These are phyloP conservation scores for Isochrysis galbana DNA, from an alignment of 78 protist genomes.

Conservation along the genomic window DNA sequence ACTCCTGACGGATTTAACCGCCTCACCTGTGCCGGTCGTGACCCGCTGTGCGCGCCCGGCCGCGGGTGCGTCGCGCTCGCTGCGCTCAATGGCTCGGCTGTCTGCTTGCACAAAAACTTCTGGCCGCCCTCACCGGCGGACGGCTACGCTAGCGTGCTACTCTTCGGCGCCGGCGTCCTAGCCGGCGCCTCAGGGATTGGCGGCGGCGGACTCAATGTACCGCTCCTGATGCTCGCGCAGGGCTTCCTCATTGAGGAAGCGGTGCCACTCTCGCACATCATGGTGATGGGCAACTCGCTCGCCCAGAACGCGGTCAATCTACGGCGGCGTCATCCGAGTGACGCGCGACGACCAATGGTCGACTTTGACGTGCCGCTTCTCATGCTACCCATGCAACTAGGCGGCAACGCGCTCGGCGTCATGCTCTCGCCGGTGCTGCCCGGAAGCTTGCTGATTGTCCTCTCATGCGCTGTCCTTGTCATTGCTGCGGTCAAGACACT, in stretches of 20 bases:
- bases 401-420: neutral
- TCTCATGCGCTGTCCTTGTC: neutral
- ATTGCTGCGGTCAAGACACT: neutral
- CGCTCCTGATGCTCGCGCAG: neutral
- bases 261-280: neutral
- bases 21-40: too few relatives aligned
- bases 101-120: neutral
- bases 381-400: neutral
- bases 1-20: too few relatives aligned
- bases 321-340: neutral
- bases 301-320: neutral
- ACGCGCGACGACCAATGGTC: neutral
- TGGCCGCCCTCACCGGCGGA: neutral
- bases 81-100: neutral
- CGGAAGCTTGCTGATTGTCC: neutral
- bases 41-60: too few relatives aligned
- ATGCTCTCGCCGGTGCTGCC: neutral
- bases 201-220: slow-evolving; percentile 17
- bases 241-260: neutral
- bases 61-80: too few relatives aligned
- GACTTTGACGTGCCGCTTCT: neutral
- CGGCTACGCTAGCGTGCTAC: neutral
- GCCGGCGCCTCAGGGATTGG: neutral
- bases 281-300: neutral
- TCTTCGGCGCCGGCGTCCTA: neutral